Evolutionary conservation across 2,329 filamentous ascomycete species (phyloP).

Genomic region (Lasiodiplodia hormozganensis): DNA sequence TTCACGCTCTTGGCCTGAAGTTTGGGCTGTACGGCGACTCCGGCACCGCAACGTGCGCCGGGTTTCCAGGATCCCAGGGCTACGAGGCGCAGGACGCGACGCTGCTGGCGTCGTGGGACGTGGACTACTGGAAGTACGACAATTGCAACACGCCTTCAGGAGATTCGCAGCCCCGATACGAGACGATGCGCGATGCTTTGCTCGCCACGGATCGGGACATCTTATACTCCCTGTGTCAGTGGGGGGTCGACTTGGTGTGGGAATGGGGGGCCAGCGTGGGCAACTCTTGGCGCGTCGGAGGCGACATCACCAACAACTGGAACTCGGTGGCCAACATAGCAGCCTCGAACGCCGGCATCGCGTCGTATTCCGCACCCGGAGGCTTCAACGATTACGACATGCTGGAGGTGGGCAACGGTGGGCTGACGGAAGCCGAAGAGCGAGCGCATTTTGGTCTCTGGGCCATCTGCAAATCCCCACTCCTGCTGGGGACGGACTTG

Average conservation of each 20-base stretch:
- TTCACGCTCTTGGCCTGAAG: constrained; percentile 47
- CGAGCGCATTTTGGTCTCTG: constrained; percentile 55
- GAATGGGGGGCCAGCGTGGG: constrained; percentile 44
- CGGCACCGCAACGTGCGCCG: constrained; percentile 36
- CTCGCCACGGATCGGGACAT: constrained; percentile 42
- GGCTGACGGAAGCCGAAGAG: constrained; percentile 42
- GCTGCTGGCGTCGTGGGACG: constrained; percentile 37
- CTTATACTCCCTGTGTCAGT: constrained; percentile 47
- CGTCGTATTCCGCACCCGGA: constrained; percentile 36
- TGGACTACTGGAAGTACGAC: constrained; percentile 40
- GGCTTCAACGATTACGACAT: constrained; percentile 41
- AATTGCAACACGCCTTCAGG: constrained; percentile 35
- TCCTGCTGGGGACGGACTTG: constrained; percentile 53
- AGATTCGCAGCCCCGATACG: constrained; percentile 35
- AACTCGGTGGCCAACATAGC: constrained; percentile 39
- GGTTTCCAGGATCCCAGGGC: constrained; percentile 35
- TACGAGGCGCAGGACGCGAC: constrained; percentile 37
- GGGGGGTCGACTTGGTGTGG: constrained; percentile 45
- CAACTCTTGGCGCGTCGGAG: constrained; percentile 45
- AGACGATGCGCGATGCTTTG: constrained; percentile 34
- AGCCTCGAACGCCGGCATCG: constrained; percentile 37
- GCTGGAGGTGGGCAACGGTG: constrained; percentile 33
- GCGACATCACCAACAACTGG: constrained; percentile 46
- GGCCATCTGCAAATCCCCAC: constrained; percentile 55
- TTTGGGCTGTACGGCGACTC: constrained; percentile 50